Base-by-base conservation (phyloP, 306 rosid species). In the Vigna trinervia region DNA sequence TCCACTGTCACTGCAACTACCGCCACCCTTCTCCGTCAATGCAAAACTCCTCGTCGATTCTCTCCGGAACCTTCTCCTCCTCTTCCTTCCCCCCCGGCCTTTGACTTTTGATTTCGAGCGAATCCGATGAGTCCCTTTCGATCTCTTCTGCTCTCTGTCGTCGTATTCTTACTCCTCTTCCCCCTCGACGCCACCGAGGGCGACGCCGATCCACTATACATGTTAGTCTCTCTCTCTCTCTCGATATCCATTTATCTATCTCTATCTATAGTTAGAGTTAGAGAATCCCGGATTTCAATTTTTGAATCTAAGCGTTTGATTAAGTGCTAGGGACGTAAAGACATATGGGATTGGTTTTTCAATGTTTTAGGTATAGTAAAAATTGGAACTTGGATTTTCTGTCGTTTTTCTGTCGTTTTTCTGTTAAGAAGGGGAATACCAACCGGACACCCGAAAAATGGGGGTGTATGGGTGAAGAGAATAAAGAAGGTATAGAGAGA, bases 161-260 rank as follows among this genome's bases (percentile, higher is more conserved):
- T 81, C 6, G 71, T 89, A 71, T 78, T 38, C 58, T 73, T 50
- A 74, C 73, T 84, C 65, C 72, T 86, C 83, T 71, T 57, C 50
- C 74, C 70, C 71, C 71, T 87, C 46, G 34, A 68, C 82, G 97
- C 96, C 22, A 81, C 86, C 69, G 82, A 89, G 53, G 98, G 98
- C 12, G 97, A 90, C 60, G 77, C 90, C 53, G 98, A 94, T 91
- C 97, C 91, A 47, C 62, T 90, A 80, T 94, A 90, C 94, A 84
- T 56, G 98, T 90, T 73, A 78, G 65, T 14, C 32, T 47, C 14
- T 46, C 68, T 50, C 60, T 69, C 57, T 47, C 5, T 45, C 19
- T 5, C 0, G 14, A 2, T 41, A 12, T 46, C 59, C 17, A 30
- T 70, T 47, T 5, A 0, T 60, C 12, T 60, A 5, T 13, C 8